Conservation (phyloP, 2,329 filamentous ascomycete species). For the Trichoderma breve region DNA sequence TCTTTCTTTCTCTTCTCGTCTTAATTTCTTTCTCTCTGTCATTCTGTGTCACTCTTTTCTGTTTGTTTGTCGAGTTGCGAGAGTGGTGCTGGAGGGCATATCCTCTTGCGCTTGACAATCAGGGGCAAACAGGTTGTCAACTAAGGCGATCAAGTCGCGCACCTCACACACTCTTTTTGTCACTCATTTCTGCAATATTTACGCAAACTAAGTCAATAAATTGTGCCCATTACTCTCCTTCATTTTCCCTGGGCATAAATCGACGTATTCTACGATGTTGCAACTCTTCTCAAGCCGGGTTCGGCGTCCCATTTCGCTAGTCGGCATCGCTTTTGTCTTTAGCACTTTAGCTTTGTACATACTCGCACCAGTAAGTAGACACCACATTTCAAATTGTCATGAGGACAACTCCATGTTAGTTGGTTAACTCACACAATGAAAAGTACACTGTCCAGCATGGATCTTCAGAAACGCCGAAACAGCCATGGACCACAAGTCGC, state of each 20-base stretch:
- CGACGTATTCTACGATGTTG: neutral
- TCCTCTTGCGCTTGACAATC: neutral
- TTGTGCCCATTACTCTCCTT: neutral
- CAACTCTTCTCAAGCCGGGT: neutral
- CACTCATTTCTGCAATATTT: neutral
- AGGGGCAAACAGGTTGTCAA: neutral
- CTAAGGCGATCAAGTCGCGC: neutral
- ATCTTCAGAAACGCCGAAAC: neutral
- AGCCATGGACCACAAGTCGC: neutral
- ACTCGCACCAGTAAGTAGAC: conserved; percentile 18
- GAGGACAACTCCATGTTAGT: neutral
- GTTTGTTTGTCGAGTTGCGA: neutral
- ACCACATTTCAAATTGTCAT: neutral
- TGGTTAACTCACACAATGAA: neutral
- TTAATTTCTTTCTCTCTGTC: neutral
- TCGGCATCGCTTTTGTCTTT: conserved; percentile 18
- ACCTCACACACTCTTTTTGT: neutral
- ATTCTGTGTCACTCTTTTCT: neutral
- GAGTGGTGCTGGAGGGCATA: neutral
- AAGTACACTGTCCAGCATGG: neutral
- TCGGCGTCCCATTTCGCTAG: conserved; percentile 1
- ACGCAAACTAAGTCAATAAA: neutral
- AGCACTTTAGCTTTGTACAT: conserved; percentile 19
- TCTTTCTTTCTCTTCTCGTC: neutral
- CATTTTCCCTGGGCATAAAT: neutral